Percentiles rank a stretch among this genome's conserved stretches.
Evolutionary conservation across 2,329 filamentous ascomycete genomes (phyloP).

Genomic region (Thielaviopsis ethacetica): DNA sequence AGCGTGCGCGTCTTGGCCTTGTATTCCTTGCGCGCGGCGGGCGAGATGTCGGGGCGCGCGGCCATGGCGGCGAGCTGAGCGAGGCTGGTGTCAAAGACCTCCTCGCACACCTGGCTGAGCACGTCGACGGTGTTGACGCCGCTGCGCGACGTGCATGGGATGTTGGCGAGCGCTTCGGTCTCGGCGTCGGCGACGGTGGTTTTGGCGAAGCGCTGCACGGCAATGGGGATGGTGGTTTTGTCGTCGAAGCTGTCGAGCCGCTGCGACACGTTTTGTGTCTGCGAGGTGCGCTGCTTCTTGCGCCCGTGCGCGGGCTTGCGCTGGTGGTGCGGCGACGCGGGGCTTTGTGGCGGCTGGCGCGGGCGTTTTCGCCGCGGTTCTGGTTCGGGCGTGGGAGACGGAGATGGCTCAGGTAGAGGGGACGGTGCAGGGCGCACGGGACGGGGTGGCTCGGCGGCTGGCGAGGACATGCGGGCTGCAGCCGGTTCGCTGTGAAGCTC

Average conservation of each 20-base stretch:
- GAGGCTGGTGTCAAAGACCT: conserved; percentile 37
- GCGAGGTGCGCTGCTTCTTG: conserved; percentile 12
- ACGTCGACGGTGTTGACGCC: conserved; percentile 49
- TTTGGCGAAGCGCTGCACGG: conserved; percentile 43
- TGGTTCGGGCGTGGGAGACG: conserved; percentile 1
- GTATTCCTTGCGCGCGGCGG: conserved; percentile 34
- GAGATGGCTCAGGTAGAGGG: neutral
- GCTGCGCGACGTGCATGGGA: conserved; percentile 34
- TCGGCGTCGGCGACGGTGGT: conserved; percentile 23
- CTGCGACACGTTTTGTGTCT: neutral
- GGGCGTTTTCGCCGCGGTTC: conserved; percentile 12
- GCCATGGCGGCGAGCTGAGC: conserved; percentile 29
- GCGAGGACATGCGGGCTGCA: neutral
- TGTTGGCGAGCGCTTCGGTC: conserved; percentile 32
- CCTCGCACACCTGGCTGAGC: conserved; percentile 42
- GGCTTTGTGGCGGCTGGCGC: conserved; percentile 11
- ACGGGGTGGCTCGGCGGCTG: neutral
- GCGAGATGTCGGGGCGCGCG: conserved; percentile 23
- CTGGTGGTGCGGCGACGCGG: conserved; percentile 6
- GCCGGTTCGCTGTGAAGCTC: conserved; percentile 2
- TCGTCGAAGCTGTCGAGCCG: conserved; percentile 5
- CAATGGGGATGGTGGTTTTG: conserved; percentile 31
- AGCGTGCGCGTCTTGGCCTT: conserved; percentile 39
- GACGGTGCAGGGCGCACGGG: neutral
- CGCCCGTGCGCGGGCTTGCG: neutral